These are phyloP conservation scores for Jatropha podagrica DNA, from an alignment of 441 rosid genomes.

Conservation along the genomic window DNA sequence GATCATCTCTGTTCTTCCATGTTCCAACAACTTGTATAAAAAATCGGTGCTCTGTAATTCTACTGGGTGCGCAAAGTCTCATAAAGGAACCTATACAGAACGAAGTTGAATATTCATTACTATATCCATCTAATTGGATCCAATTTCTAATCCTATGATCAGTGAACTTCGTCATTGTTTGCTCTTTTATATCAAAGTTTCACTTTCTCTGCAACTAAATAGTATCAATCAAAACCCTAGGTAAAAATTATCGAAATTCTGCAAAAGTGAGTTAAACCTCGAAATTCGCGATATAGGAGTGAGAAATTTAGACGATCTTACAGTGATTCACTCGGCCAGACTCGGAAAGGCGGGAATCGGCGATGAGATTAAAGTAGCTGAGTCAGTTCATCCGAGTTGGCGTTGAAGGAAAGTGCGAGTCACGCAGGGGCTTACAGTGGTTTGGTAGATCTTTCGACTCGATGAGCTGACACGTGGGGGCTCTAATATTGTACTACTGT, in stretches of 20 bases:
- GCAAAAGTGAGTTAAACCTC: neutral
- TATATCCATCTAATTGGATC: neutral
- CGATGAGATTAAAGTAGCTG: constrained; percentile 24
- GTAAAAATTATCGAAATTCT: constrained; percentile 6
- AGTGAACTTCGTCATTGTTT: neutral
- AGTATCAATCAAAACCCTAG: constrained; percentile 27
- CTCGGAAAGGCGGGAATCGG: constrained; percentile 16
- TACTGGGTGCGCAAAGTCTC: neutral
- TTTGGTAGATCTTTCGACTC: constrained; percentile 29
- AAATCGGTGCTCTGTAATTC: no score
- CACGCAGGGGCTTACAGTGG: constrained; percentile 36
- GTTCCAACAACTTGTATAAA: no score
- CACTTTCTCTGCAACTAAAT: neutral
- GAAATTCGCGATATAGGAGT: constrained; percentile 10
- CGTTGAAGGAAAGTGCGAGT: constrained; percentile 31
- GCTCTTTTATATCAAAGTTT: neutral
- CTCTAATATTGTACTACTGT: neutral
- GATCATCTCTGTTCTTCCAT: neutral
- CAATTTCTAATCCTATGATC: neutral
- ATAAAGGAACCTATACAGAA: no score
- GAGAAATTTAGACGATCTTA: constrained; percentile 27
- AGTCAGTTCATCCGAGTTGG: constrained; percentile 33
- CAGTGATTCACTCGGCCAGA: constrained; percentile 18
- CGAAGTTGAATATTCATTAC: no score
- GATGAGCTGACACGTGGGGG: constrained; percentile 38